phyloP scores from a whole-genome alignment of 192 early-diverging fungal genomes.

The Ambispora gerdemannii region DNA sequence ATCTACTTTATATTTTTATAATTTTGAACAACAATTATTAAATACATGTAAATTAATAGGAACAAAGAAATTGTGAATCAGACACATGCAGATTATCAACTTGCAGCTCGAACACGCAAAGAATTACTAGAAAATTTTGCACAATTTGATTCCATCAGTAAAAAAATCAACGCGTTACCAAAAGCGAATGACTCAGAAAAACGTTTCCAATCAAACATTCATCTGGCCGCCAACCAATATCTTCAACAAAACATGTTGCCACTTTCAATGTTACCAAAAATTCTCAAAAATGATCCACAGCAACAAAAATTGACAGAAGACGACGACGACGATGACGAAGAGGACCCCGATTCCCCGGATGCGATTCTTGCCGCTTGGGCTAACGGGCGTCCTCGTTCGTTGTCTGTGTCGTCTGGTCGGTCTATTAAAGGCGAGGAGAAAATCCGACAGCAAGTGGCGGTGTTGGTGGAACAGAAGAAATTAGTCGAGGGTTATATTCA shows the following conservation, averaged over 20 bases:
- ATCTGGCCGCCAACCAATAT: conserved; percentile 62
- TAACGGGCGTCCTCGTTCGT: conserved; percentile 20
- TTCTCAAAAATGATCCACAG: conserved; percentile 40
- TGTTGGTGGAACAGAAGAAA: conserved; percentile 66
- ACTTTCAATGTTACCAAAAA: conserved; percentile 64
- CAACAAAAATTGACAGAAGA: conserved; percentile 15
- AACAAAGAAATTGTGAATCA: conserved; percentile 38
- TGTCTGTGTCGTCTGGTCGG: conserved; percentile 33
- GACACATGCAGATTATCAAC: conserved; percentile 51
- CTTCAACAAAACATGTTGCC: conserved; percentile 78
- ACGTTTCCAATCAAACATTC: conserved; percentile 63
- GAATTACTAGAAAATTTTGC: conserved; percentile 65
- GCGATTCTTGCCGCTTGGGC: background rate
- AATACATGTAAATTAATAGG: conserved; percentile 10
- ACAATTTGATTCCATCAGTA: conserved; percentile 57
- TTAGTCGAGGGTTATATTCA: conserved; percentile 61
- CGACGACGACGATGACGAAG: conserved; percentile 10
- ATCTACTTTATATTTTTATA: background rate
- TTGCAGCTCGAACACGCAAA: conserved; percentile 60
- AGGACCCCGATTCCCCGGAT: background rate
- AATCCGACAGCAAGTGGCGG: conserved; percentile 43
- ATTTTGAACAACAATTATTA: background rate
- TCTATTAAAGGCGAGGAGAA: conserved; percentile 37
- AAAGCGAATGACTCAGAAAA: conserved; percentile 44
- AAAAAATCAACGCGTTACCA: conserved; percentile 57